Percentiles rank a stretch among this genome's conserved stretches.
Evolutionary conservation across 2,329 filamentous ascomycete genomes (phyloP).

Genomic region (Moelleriella libera): DNA sequence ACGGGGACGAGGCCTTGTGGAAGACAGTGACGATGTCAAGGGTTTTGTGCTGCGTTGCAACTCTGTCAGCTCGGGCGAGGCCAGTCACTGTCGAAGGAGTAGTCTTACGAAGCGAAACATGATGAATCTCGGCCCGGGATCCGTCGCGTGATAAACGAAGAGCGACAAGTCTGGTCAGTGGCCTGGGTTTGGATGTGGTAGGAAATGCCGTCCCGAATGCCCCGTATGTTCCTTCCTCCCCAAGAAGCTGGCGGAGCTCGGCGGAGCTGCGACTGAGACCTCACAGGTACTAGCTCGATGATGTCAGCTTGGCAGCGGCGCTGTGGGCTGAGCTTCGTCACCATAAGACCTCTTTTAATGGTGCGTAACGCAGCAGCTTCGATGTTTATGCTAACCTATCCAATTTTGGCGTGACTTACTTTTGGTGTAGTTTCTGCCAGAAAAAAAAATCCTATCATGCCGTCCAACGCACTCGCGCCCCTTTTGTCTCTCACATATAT

Average conservation of each 20-base stretch:
- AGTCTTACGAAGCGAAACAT: conserved; percentile 12
- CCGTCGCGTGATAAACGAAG: background rate
- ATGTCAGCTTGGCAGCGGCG: too few species aligned
- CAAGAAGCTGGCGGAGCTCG: background rate
- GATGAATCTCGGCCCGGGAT: background rate
- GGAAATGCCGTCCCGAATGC: too few species aligned
- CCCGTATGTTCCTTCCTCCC: background rate
- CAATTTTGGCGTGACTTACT: too few species aligned
- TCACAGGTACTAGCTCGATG: background rate
- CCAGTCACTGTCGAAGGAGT: background rate
- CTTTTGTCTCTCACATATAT: too few species aligned
- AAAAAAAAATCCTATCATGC: too few species aligned
- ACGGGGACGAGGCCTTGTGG: conserved; percentile 63
- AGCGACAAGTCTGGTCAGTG: background rate
- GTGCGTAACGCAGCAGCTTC: too few species aligned
- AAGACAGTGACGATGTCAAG: conserved; percentile 93
- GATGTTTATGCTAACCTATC: too few species aligned
- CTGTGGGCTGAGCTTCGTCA: too few species aligned
- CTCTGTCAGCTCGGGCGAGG: background rate
- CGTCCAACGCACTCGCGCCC: too few species aligned
- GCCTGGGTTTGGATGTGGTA: too few species aligned
- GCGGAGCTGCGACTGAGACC: background rate
- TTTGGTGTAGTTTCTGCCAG: too few species aligned
- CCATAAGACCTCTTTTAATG: too few species aligned
- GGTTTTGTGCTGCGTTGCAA: conserved; percentile 49